Evolutionary conservation across 129 eudicot species (phyloP).

Genomic region (Pseudognaphalium luteoalbum): DNA sequence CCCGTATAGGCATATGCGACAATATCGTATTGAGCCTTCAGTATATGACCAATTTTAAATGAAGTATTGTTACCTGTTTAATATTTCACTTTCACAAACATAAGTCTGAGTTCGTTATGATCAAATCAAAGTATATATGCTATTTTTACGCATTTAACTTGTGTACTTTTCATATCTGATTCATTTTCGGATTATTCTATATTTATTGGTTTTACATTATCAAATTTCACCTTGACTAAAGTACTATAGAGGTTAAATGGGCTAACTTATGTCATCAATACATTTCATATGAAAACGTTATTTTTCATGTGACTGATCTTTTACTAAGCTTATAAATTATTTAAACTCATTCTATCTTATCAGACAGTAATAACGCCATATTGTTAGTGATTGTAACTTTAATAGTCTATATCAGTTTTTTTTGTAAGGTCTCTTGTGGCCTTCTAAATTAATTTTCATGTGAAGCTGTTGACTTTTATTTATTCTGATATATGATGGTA

Average conservation of each 20-base stretch:
- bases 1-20: background rate
- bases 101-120: background rate
- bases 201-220: background rate
- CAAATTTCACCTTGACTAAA: background rate
- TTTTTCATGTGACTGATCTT: background rate
- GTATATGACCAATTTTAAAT: background rate
- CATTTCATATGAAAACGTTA: background rate
- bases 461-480: background rate
- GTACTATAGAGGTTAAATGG: background rate
- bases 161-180: background rate
- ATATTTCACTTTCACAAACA: background rate
- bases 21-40: background rate
- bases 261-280: background rate
- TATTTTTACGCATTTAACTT: background rate
- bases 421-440: background rate
- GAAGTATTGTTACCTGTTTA: background rate
- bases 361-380: background rate
- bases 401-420: background rate
- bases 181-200: background rate
- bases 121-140: background rate
- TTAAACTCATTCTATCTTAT: background rate
- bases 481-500: background rate
- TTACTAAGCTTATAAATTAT: background rate
- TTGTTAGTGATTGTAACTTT: background rate
- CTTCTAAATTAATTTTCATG: conserved; percentile 1